Base-by-base conservation (phyloP, 768 basidiomycete genomes). In the Gymnopilus dilepis region DNA sequence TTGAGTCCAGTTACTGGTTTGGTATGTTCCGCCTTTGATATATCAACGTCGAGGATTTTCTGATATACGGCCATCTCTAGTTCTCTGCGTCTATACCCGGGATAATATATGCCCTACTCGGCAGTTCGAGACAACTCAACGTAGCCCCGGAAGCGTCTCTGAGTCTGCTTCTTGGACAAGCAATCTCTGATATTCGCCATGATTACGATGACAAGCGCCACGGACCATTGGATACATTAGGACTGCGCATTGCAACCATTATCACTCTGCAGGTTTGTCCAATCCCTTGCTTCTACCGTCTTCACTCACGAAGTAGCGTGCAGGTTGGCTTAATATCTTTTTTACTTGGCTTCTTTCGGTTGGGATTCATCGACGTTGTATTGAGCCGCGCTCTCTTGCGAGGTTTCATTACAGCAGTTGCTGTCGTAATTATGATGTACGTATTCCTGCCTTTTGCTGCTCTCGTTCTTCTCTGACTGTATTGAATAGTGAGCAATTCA, bases 281-380 rank as follows among this genome's bases (percentile, higher is more conserved):
- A 54, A 38, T 30, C 26, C 50, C 37, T n/a, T 19, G 13, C 13
- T 37, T 42, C 19, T 21, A 8, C 40, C 21, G 26, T 31, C 37
- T 40, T 41, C 30, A 40, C 34, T 31, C 41, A 37, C 51, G 33
- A 17, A 22, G 9, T 24, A 19, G 15, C 38, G 22, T 12, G 4
- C 63, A 93, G 91, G 91, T 89, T 65, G 95, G 95, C 38, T 66
- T 96, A 31, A 90, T 97, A 65, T 89, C 94, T 0, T 94, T 93
- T 61, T 72, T 91, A 24, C 82, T 97, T 30, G 96, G 96, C 2
- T 85, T 97, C 67, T 89, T 96, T 71, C 84, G 94, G 24, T 80
- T 98, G 9, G 95, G 95, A 2, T 97, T 97, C 75, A 86, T 97
- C 56, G 96, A 98, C 72, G 95, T 97, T 12, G 91, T 97, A 5